These are phyloP conservation scores for Ostreobium quekettii DNA, from an alignment of 139 green algal species.

Conservation along the genomic window DNA sequence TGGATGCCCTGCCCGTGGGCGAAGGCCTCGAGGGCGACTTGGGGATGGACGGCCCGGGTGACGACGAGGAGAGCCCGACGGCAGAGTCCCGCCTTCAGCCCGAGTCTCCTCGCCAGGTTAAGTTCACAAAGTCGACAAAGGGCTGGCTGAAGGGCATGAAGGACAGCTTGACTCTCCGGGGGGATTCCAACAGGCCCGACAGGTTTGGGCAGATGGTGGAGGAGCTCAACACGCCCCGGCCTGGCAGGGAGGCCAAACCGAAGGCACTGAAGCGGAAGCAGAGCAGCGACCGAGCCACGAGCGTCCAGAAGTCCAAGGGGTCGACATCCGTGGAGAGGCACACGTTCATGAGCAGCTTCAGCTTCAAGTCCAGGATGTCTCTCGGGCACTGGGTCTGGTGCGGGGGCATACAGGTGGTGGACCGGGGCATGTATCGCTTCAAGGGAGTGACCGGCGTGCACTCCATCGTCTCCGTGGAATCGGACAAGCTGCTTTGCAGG, in stretches of 20 bases:
- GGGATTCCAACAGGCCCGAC: neutral
- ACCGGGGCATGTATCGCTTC: constrained; percentile 19
- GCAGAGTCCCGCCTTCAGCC: no score
- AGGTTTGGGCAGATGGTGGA: neutral
- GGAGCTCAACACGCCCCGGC: neutral
- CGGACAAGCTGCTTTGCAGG: constrained; percentile 20
- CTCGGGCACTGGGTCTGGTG: neutral
- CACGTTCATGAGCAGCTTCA: constrained; percentile 4
- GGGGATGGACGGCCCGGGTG: neutral
- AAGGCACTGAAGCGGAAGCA: neutral
- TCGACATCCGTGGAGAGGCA: neutral
- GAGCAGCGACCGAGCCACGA: neutral
- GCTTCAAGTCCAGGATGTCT: neutral
- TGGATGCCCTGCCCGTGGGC: neutral
- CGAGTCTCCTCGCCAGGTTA: no score
- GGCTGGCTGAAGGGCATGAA: no score
- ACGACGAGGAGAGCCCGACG: no score
- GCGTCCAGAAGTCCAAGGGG: neutral
- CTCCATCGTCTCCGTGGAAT: constrained; percentile 28
- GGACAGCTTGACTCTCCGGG: no score
- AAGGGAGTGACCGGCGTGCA: constrained; percentile 40
- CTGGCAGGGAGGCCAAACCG: neutral
- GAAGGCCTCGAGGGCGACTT: neutral
- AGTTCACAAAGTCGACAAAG: no score
- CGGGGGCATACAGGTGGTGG: neutral